These are phyloP conservation scores for Chrysanthemum makinoi DNA, from an alignment of 129 eudicot species.

Conservation along the genomic window DNA sequence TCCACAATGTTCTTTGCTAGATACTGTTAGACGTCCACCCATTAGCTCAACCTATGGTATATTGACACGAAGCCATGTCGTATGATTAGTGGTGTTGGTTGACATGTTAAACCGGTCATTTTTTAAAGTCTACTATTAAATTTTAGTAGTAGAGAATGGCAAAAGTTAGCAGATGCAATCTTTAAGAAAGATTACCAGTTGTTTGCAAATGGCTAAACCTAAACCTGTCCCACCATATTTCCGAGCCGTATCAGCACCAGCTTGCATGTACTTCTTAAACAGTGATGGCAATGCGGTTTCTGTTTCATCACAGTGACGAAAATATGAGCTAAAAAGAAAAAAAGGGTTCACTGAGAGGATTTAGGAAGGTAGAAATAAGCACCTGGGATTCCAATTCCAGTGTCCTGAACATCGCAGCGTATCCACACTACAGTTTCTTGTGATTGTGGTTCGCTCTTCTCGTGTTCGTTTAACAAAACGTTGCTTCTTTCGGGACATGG, in stretches of 20 bases:
- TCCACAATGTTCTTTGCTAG: conserved; percentile 64
- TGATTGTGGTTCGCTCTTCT: conserved; percentile 20
- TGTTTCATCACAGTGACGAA: conserved; percentile 33
- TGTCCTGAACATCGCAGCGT: conserved; percentile 74
- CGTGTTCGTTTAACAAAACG: conserved; percentile 26
- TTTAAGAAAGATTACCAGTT: conserved; percentile 52
- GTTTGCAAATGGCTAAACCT: conserved; percentile 89
- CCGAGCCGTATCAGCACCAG: conserved; percentile 79
- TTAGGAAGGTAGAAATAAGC: neutral
- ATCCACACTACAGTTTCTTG: conserved; percentile 71
- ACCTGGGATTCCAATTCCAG: conserved; percentile 89
- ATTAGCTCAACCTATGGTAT: conserved; percentile 67
- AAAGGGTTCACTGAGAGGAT: neutral
- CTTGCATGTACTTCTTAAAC: conserved; percentile 89
- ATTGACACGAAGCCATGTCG: neutral
- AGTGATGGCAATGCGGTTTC: conserved; percentile 68
- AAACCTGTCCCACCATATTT: conserved; percentile 94
- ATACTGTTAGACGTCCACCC: conserved; percentile 81
- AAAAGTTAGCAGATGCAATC: neutral
- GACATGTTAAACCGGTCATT: too few relatives aligned
- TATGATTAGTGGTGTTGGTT: neutral
- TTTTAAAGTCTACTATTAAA: too few relatives aligned
- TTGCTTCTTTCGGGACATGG: conserved; percentile 31
- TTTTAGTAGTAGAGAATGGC: neutral
- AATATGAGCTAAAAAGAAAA: conserved; percentile 16